Percentiles rank a stretch among this genome's conserved stretches.
Evolutionary conservation across 176 grass and related monocot species (phyloP).

Genomic region (Carex scoparia): DNA sequence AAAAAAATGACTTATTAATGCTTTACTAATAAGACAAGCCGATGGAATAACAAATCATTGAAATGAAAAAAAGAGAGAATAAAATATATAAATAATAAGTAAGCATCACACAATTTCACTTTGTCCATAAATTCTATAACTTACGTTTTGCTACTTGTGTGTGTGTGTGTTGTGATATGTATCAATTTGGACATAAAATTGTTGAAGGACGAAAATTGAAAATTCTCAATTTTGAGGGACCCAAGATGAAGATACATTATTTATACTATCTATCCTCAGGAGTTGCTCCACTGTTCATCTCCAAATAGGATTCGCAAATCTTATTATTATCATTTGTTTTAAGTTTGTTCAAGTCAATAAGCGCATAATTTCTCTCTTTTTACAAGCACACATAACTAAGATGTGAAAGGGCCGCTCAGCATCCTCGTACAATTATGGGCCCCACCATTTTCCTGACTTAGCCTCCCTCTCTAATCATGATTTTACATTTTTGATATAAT

Average conservation of each 20-base stretch:
- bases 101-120: not conserved
- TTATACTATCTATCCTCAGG: not conserved
- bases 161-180: not conserved
- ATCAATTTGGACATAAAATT: not conserved
- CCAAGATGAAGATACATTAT: not conserved
- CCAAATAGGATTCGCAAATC: constrained; percentile 18
- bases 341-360: constrained; percentile 13
- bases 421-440: constrained; percentile 16
- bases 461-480: constrained; percentile 2
- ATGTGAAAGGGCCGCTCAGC: constrained; percentile 22
- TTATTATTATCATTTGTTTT: not conserved
- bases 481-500: not conserved
- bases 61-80: not conserved
- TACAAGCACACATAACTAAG: constrained; percentile 1
- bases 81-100: not conserved
- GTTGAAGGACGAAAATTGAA: not conserved
- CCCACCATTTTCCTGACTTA: not conserved
- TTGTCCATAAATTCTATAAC: not conserved
- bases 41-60: not conserved
- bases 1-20: not conserved
- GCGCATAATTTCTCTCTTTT: constrained; percentile 13
- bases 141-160: not conserved
- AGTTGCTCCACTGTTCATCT: not conserved
- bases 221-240: not conserved
- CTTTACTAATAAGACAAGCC: not conserved